Evolutionary conservation across 2,329 filamentous ascomycete species (phyloP).

Genomic region (Rutstroemia sp.): DNA sequence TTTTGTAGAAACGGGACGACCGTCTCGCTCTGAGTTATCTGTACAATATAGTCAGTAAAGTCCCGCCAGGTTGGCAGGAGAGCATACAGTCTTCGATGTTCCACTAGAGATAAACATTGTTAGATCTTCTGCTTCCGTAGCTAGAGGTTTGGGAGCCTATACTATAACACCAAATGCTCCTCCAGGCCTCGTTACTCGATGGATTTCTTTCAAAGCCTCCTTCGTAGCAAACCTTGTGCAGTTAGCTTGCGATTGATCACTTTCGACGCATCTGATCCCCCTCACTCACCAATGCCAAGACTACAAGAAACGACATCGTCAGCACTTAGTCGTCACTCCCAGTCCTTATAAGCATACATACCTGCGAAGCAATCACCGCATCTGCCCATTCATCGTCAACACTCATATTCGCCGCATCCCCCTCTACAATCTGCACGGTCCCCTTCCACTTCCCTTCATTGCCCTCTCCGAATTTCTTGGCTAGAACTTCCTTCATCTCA

Average conservation of each 20-base stretch:
- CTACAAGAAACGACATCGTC: constrained; percentile 24
- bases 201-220: constrained; percentile 57
- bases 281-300: constrained; percentile 38
- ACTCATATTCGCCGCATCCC: constrained; percentile 50
- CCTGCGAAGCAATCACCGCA: constrained; percentile 61
- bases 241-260: neutral
- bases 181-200: constrained; percentile 54
- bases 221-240: constrained; percentile 55
- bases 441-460: constrained; percentile 44
- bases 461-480: constrained; percentile 45
- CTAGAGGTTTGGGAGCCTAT: neutral
- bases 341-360: constrained; percentile 29
- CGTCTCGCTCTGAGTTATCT: constrained; percentile 54
- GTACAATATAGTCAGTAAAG: constrained; percentile 9
- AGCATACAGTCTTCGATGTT: constrained; percentile 63
- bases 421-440: constrained; percentile 40
- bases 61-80: neutral
- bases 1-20: constrained; percentile 45
- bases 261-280: neutral
- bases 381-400: constrained; percentile 53
- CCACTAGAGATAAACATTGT: constrained; percentile 37
- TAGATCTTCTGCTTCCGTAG: neutral
- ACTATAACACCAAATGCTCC: constrained; percentile 54
- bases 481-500: constrained; percentile 57
- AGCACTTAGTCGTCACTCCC: constrained; percentile 2